Evolutionary conservation across 1,284 basidiomycete genomes (phyloP), one percentile per base, ranked within the genome.

Genomic region (Moesziomyces sp.): DNA sequence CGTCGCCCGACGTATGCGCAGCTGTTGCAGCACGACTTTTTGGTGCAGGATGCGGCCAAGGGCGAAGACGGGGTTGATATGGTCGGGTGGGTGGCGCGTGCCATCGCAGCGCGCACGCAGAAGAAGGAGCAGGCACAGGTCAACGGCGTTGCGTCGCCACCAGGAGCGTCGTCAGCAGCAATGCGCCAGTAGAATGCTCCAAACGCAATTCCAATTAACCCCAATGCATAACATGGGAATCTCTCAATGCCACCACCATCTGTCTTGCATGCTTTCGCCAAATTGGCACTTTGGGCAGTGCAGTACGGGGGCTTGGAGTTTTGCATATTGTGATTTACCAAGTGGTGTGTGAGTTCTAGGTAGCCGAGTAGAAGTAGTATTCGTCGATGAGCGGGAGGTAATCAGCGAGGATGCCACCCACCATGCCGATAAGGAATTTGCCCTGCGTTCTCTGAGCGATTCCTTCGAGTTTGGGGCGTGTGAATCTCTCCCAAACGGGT

Each of bases 331-430:
- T 21, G 21, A 21, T 21, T 21, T 21, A 21, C 21, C 21, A 21
- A 21, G 21, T 21, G 21, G 21, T 21, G 21, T 21, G 21, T 21
- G 21, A 21, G 21, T 21, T 21, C 21, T 21, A 21, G 21, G 21
- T 21, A 21, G 21, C 21, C 8, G 75, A 74, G 44, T 78, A 97
- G 87, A 94, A 97, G 86, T 96, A 91, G 86, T 96, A 96, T 83
- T 94, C 92, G 85, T 97, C 92, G 72, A 97, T 93, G 78, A 97
- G 86, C 11, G 93, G 93, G 71, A 97, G 89, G 91, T 95, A 97
- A 80, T 95, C 94, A 74, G 90, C 89, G 66, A 94, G 85, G 58
- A 97, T 86, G 23, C 90, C 89, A 58, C 92, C 89, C 33, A 94
- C 85, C 52, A 96, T 82, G 26, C 91, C 90, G 26, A 97, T 79